Evolutionary conservation across 441 rosid species (phyloP).

Genomic region (Sinapis alba): DNA sequence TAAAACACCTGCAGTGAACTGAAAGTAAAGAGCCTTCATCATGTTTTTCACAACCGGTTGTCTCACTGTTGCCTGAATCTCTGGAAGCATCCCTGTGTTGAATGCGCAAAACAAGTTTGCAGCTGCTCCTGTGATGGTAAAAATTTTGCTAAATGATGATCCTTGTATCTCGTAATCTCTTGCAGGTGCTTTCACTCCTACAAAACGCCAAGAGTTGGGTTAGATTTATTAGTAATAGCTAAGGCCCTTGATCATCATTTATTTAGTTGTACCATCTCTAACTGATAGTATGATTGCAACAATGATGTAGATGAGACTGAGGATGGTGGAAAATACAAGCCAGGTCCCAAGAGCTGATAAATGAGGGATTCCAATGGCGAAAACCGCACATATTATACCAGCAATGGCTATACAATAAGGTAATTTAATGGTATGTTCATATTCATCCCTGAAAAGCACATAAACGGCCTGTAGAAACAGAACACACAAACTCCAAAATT

Average conservation of each 20-base stretch:
- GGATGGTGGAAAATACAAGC: conserved; percentile 81
- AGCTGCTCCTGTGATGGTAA: conserved; percentile 70
- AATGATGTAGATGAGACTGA: conserved; percentile 65
- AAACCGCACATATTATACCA: conserved; percentile 74
- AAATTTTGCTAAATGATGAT: conserved; percentile 48
- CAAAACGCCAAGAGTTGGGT: neutral
- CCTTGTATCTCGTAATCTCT: conserved; percentile 77
- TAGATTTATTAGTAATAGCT: neutral
- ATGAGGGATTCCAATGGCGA: conserved; percentile 86
- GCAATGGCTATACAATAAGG: conserved; percentile 82
- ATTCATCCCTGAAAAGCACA: conserved; percentile 72
- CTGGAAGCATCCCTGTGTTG: conserved; percentile 97
- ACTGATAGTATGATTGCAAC: conserved; percentile 64
- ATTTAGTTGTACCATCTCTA: conserved; percentile 61
- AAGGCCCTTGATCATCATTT: neutral
- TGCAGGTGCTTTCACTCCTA: conserved; percentile 61
- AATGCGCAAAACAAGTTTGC: conserved; percentile 85
- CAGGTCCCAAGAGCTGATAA: conserved; percentile 82
- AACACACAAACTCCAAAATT: neutral
- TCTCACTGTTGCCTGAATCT: conserved; percentile 94
- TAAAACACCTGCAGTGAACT: conserved; percentile 69
- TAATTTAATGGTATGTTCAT: conserved; percentile 61
- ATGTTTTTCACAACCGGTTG: conserved; percentile 77
- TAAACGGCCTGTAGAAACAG: conserved; percentile 71
- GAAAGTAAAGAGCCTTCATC: conserved; percentile 86